phyloP scores from a whole-genome alignment of 306 rosid species.

The Malus fusca region DNA sequence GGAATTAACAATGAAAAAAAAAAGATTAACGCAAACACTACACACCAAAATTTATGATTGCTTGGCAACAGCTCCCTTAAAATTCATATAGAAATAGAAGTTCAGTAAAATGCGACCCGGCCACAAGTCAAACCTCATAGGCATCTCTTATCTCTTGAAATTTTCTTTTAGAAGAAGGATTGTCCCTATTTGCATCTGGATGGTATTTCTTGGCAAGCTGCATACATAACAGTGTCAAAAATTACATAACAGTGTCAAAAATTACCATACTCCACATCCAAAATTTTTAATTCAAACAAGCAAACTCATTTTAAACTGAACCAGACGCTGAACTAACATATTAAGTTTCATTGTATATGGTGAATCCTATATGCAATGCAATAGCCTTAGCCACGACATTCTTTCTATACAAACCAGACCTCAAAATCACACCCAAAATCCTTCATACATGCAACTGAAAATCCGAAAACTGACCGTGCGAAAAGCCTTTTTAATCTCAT shows the following conservation, averaged over 20 bases:
- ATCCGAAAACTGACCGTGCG: slow-evolving; percentile 46
- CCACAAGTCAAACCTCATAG: slow-evolving; percentile 58
- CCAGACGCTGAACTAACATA: neutral
- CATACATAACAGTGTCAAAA: neutral
- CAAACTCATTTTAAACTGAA: neutral
- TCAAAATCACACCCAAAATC: neutral
- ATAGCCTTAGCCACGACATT: neutral
- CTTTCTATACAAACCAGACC: neutral
- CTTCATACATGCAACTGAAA: neutral
- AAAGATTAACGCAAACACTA: neutral
- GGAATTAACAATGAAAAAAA: slow-evolving; percentile 18
- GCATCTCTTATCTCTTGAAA: slow-evolving; percentile 96
- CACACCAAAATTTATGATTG: neutral
- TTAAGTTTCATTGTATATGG: neutral
- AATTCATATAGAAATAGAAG: neutral
- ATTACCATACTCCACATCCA: neutral
- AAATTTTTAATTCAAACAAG: neutral
- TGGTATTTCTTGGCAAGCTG: slow-evolving; percentile 96
- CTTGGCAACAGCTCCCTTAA: neutral
- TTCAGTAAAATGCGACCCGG: neutral
- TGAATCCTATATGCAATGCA: neutral
- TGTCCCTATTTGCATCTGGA: slow-evolving; percentile 85
- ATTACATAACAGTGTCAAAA: neutral
- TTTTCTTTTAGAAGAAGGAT: slow-evolving; percentile 75
- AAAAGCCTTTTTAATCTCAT: slow-evolving; percentile 73